Evolutionary conservation across 2,329 filamentous ascomycete genomes (phyloP).

Genomic region (Nemania sp.): DNA sequence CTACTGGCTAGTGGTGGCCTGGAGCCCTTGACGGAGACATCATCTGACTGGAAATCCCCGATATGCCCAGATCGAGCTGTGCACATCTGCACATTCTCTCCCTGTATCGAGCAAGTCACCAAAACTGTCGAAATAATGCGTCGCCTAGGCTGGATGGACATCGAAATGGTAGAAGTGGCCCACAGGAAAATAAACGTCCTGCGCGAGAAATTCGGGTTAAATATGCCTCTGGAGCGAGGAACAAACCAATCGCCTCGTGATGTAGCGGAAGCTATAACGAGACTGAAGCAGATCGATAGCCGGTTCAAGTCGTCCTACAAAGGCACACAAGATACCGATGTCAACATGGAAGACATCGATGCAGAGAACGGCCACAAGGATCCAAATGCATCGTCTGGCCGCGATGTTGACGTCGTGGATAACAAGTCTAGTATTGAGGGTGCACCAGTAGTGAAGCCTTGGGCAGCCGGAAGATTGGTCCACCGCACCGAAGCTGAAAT

Average conservation of each 20-base stretch:
- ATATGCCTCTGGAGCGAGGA: conserved; percentile 73
- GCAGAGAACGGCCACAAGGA: conserved; percentile 49
- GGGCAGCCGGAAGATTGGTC: conserved; percentile 80
- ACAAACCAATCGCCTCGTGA: conserved; percentile 76
- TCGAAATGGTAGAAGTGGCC: conserved; percentile 91
- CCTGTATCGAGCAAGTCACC: conserved; percentile 96
- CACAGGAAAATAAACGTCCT: conserved; percentile 84
- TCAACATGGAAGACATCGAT: conserved; percentile 57
- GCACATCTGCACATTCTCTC: conserved; percentile 93
- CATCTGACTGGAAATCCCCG: conserved; percentile 63
- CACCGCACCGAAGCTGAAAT: conserved; percentile 88
- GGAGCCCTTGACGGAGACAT: conserved; percentile 39
- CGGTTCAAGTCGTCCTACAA: conserved; percentile 74
- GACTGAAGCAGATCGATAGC: conserved; percentile 79
- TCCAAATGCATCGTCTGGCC: conserved; percentile 44
- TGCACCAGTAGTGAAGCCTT: conserved; percentile 63
- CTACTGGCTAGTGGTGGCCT: conserved; percentile 42
- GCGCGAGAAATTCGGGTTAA: conserved; percentile 82
- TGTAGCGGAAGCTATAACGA: conserved; percentile 81
- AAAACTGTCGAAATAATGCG: conserved; percentile 85
- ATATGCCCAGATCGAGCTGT: conserved; percentile 79
- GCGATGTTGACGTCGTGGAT: conserved; percentile 48
- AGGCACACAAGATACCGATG: conserved; percentile 47
- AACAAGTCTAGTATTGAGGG: conserved; percentile 42
- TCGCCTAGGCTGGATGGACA: conserved; percentile 86